Evolutionary conservation across 345 rosid genomes (phyloP).

Genomic region (Syzygium jambos): DNA sequence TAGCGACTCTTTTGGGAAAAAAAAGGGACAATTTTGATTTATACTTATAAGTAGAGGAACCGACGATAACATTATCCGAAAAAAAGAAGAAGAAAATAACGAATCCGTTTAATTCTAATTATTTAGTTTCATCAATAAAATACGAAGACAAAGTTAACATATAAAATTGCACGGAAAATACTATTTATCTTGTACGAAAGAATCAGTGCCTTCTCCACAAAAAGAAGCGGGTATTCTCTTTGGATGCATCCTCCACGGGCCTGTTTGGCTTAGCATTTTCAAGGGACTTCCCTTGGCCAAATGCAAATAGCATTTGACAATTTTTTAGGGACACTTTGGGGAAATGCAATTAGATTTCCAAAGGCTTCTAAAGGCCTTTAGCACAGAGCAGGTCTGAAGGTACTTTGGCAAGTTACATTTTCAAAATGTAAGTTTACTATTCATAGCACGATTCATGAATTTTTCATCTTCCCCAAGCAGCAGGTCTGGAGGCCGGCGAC

Average conservation of each 20-base stretch:
- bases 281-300: too few species aligned
- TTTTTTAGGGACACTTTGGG: too few species aligned
- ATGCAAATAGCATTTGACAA: too few species aligned
- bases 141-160: neutral
- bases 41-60: neutral
- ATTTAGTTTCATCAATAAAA: neutral
- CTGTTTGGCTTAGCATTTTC: too few species aligned
- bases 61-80: neutral
- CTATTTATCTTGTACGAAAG: neutral
- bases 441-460: too few species aligned
- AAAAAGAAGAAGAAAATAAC: neutral
- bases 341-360: too few species aligned
- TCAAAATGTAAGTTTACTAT: too few species aligned
- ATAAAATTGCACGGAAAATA: neutral
- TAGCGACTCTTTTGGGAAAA: neutral
- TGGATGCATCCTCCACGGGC: neutral
- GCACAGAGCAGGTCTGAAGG: too few species aligned
- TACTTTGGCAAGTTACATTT: too few species aligned
- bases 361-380: too few species aligned
- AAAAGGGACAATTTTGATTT: neutral
- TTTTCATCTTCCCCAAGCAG: too few species aligned
- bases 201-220: neutral
- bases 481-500: too few species aligned
- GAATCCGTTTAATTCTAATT: neutral
- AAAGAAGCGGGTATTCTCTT: neutral